These are phyloP conservation scores for Aspergillus mulundensis DNA, from an alignment of 495 filamentous ascomycete genomes.

Conservation along the genomic window DNA sequence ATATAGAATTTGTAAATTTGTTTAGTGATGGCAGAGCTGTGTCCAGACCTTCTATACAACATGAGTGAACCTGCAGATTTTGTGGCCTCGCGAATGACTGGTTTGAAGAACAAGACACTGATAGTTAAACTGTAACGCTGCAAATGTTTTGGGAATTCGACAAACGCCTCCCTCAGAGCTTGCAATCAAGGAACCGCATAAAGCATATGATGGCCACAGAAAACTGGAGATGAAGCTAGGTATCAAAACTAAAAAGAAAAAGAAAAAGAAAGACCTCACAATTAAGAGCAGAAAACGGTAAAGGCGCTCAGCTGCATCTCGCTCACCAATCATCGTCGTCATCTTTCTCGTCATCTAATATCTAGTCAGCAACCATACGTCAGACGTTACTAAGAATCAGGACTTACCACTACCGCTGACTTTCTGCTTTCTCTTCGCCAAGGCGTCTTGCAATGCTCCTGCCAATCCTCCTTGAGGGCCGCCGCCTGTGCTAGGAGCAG, in stretches of 20 bases:
- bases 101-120: background rate
- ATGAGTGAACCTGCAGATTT: background rate
- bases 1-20: background rate
- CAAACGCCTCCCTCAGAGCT: conserved; percentile 7
- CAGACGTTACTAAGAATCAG: background rate
- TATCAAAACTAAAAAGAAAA: conserved; percentile 18
- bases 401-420: conserved; percentile 87
- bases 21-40: background rate
- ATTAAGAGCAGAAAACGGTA: conserved; percentile 8
- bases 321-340: conserved; percentile 73
- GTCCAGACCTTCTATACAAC: background rate
- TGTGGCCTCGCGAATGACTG: background rate
- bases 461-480: conserved; percentile 66
- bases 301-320: conserved; percentile 12
- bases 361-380: conserved; percentile 22
- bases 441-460: conserved; percentile 71
- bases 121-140: conserved; percentile 1
- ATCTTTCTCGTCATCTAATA: conserved; percentile 69
- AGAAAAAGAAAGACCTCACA: conserved; percentile 13
- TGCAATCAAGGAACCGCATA: conserved; percentile 13
- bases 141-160: background rate
- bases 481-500: conserved; percentile 44
- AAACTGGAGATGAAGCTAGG: conserved; percentile 12
- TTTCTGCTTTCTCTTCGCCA: conserved; percentile 79
- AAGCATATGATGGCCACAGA: background rate